Evolutionary conservation across 2,329 filamentous ascomycete genomes (phyloP).

Genomic region (Arthrinium puccinioides): DNA sequence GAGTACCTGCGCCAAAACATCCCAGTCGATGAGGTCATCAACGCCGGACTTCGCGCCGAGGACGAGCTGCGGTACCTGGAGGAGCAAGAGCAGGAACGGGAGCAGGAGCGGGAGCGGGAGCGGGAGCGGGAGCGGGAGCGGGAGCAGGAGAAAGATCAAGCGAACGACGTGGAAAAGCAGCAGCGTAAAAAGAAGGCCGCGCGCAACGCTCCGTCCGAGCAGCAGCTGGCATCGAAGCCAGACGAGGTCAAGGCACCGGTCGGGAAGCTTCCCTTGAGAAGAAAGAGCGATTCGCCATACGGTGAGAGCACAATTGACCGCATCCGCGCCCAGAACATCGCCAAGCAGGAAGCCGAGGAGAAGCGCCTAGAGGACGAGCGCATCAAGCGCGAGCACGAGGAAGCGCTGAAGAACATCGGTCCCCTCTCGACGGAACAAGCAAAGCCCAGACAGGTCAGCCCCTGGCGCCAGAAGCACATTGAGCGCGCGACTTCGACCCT

Average conservation of each 20-base stretch:
- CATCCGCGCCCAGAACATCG: conserved; percentile 46
- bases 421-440: conserved; percentile 31
- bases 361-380: conserved; percentile 33
- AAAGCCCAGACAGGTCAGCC: conserved; percentile 27
- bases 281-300: conserved; percentile 41
- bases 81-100: conserved; percentile 13
- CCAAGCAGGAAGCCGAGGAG: conserved; percentile 40
- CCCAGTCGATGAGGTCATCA: conserved; percentile 52
- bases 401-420: conserved; percentile 28
- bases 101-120: conserved; percentile 11
- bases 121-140: conserved; percentile 11
- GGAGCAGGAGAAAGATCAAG: conserved; percentile 13
- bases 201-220: conserved; percentile 1
- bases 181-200: conserved; percentile 8
- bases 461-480: conserved; percentile 31
- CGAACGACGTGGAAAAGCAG: conserved; percentile 7
- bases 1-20: conserved; percentile 47
- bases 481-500: conserved; percentile 42
- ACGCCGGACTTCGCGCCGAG: conserved; percentile 54
- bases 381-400: conserved; percentile 32
- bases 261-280: conserved; percentile 20
- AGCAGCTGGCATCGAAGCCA: not conserved
- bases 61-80: conserved; percentile 53
- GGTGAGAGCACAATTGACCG: conserved; percentile 49
- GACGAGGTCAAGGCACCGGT: too few relatives aligned